Evolutionary conservation across 495 filamentous ascomycete species (phyloP).

Genomic region (Aspergillus heteromorphus): DNA sequence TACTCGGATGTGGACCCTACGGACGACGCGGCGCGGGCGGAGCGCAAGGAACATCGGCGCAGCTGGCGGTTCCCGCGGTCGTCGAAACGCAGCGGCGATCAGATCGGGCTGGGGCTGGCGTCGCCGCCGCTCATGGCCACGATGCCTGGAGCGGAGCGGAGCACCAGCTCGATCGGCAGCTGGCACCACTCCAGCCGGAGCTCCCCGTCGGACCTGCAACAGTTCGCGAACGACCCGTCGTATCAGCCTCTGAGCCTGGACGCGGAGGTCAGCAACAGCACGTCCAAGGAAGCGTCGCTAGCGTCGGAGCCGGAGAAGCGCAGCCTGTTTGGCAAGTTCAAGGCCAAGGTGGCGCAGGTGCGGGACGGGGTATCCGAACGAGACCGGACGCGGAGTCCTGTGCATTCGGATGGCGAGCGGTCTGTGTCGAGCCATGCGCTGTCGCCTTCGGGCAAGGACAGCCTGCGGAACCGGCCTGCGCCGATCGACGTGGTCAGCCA

Average conservation of each 20-base stretch:
- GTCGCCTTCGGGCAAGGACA: slow-evolving; percentile 18
- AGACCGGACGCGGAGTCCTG: slow-evolving; percentile 50
- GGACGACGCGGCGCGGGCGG: slow-evolving; percentile 55
- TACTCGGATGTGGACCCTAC: slow-evolving; percentile 69
- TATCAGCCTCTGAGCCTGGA: slow-evolving; percentile 36
- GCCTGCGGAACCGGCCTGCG: slow-evolving; percentile 17
- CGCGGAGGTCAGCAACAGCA: slow-evolving; percentile 31
- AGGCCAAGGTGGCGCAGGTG: slow-evolving; percentile 73
- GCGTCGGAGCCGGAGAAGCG: slow-evolving; percentile 54
- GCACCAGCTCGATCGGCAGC: slow-evolving; percentile 65
- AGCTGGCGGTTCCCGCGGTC: slow-evolving; percentile 67
- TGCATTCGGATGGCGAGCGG: slow-evolving; percentile 29
- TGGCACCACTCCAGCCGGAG: slow-evolving; percentile 30
- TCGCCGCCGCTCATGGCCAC: slow-evolving; percentile 53
- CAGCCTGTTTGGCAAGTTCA: slow-evolving; percentile 78
- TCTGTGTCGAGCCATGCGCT: slow-evolving; percentile 21
- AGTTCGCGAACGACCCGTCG: slow-evolving; percentile 31
- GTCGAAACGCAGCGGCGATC: slow-evolving; percentile 51
- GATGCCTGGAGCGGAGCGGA: slow-evolving; percentile 60
- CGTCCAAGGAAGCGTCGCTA: slow-evolving; percentile 25
- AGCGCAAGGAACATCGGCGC: slow-evolving; percentile 55
- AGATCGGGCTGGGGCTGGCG: slow-evolving; percentile 35
- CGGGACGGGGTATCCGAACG: slow-evolving; percentile 57
- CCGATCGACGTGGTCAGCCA: slow-evolving; percentile 25
- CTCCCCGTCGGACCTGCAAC: slow-evolving; percentile 24